Base-by-base conservation (phyloP, 495 filamentous ascomycete genomes). In the Clavariopsis aquatica region DNA sequence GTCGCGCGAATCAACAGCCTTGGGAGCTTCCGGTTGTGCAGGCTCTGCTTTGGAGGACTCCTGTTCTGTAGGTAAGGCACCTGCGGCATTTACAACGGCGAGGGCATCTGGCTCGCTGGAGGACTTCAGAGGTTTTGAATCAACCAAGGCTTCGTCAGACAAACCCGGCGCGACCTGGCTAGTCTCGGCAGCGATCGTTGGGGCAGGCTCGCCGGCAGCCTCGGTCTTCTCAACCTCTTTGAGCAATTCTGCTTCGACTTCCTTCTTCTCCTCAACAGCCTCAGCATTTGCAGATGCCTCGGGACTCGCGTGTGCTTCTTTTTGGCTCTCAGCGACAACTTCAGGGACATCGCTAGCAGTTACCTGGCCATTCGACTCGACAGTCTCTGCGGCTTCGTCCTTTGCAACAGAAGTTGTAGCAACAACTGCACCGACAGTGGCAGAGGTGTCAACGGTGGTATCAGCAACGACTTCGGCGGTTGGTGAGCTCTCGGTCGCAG, bases 241-340 rank as follows among this genome's bases (percentile, higher is more conserved):
- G 56, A 70, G 54, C 41, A 70, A 49, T 34, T 70, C 62, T 2
- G 53, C 69, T 76, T 93, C 91, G 31, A 90, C 78, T 19, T 82
- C 85, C 73, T 84, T 85, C 84, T 96, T 96, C 73, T 92, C 89
- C 59, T 84, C 82, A 9, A 94, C 89, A 3, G 84, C 85, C 45
- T 81, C 81, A 17, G 82, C 72, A 34, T 63, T 76, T 13, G 74
- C 83, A 63, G 84, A 83, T 17, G 87, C 88, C 70, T 88, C 88
- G 6, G 88, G 81, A 10, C 75, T 75, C 20, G 75, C 74, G 26
- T 83, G 60, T 13, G 86, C 86, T 71, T 83, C 80, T 67, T 84
- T 76, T 64, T 89, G 86, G 75, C 83, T 87, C 66, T 91, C 80
- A 69, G 82, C 84, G 46, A 91, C 87, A 15, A 87, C 77, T 38